A percentile compares a stretch with the other conserved stretches of the same genome.
phyloP scores from a whole-genome alignment of 2,329 filamentous ascomycete species.

The Rhynchosporium secalis region DNA sequence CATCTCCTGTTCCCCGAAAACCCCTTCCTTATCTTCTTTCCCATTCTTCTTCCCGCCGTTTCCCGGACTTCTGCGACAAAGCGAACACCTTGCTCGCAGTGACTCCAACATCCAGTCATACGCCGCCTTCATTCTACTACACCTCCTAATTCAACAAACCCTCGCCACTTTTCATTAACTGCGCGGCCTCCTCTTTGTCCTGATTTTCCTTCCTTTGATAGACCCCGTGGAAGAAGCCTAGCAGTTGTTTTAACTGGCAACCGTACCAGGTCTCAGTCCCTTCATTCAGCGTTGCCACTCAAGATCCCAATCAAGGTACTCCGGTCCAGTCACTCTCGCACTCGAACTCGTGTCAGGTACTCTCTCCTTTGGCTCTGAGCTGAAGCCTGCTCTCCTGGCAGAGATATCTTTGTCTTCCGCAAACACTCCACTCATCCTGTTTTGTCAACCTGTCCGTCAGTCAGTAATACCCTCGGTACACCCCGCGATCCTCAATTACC shows the following conservation, averaged over 20 bases:
- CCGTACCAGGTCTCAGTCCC: constrained; percentile 15
- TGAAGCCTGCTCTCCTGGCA: constrained; percentile 20
- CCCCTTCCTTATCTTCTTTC: constrained; percentile 6
- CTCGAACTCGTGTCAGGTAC: constrained; percentile 14
- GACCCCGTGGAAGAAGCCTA: constrained; percentile 30
- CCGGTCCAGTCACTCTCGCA: constrained; percentile 27
- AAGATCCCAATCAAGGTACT: background rate
- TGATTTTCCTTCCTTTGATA: constrained; percentile 33
- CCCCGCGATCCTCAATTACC: constrained; percentile 15
- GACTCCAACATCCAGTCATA: constrained; percentile 25
- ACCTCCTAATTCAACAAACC: constrained; percentile 17
- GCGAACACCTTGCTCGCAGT: constrained; percentile 24
- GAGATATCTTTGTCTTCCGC: constrained; percentile 30
- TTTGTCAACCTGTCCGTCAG: constrained; percentile 22
- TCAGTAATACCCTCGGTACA: constrained; percentile 25
- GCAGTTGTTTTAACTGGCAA: constrained; percentile 21
- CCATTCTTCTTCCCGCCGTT: constrained; percentile 9
- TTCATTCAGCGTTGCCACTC: constrained; percentile 28
- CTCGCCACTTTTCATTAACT: constrained; percentile 23
- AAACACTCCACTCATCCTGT: constrained; percentile 37
- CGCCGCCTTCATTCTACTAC: constrained; percentile 20
- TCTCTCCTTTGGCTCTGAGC: constrained; percentile 26
- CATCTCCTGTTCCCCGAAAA: constrained; percentile 7
- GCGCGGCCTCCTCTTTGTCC: constrained; percentile 26
- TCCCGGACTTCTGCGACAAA: constrained; percentile 29